These are phyloP conservation scores for Exophiala sideris DNA, from an alignment of 2,329 filamentous ascomycete species.

Conservation along the genomic window DNA sequence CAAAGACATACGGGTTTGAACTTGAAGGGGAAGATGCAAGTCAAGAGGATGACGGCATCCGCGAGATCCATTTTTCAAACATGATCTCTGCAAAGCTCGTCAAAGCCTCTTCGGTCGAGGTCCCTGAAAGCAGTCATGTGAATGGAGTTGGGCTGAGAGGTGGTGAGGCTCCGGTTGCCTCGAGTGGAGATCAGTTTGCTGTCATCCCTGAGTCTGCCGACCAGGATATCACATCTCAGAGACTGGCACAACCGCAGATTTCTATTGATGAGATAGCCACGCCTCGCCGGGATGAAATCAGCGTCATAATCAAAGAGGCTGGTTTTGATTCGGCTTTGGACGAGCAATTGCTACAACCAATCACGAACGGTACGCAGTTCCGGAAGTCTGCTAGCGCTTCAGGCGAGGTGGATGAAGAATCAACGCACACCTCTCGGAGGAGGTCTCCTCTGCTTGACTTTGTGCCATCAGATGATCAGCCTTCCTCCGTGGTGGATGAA, in stretches of 20 bases:
- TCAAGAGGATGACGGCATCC: conserved; percentile 57
- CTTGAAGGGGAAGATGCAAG: conserved; percentile 58
- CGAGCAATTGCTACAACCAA: conserved; percentile 33
- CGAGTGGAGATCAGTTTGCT: conserved; percentile 13
- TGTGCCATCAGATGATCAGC: neutral
- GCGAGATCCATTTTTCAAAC: conserved; percentile 59
- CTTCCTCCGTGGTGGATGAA: conserved; percentile 5
- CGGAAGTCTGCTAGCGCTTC: neutral
- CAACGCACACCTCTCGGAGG: conserved; percentile 7
- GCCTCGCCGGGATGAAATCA: conserved; percentile 41
- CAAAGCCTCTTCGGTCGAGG: conserved; percentile 34
- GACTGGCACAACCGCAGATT: neutral
- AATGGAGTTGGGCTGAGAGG: conserved; percentile 1
- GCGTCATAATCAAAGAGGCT: conserved; percentile 46
- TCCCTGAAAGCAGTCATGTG: conserved; percentile 27
- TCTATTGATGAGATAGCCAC: conserved; percentile 30
- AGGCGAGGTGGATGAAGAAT: neutral
- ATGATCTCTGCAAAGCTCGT: conserved; percentile 68
- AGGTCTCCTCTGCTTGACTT: conserved; percentile 7
- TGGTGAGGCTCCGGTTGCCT: conserved; percentile 7
- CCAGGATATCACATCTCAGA: conserved; percentile 2
- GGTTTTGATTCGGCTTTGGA: conserved; percentile 48
- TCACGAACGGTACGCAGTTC: neutral
- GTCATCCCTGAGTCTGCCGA: conserved; percentile 20
- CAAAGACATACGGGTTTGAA: conserved; percentile 75